Evolutionary conservation across 108 stramenopile species (phyloP).

Genomic region (Nannochloropsis salina): DNA sequence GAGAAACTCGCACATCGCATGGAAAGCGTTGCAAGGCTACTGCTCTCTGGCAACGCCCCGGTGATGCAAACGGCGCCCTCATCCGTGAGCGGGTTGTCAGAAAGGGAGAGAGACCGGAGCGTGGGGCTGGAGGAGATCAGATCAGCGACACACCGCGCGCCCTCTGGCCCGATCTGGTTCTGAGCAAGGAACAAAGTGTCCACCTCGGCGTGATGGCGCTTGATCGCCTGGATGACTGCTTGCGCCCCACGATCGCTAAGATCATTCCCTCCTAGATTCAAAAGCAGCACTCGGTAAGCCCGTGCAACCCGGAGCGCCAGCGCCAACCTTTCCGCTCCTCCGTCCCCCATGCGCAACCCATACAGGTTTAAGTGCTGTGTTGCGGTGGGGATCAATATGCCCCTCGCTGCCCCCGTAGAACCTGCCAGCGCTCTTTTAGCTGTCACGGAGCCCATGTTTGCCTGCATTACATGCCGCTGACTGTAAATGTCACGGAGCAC

Average conservation of each 20-base stretch:
- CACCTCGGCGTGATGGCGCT: background rate
- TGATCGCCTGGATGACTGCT: background rate
- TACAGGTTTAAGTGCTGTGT: background rate
- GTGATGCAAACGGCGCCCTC: slow-evolving; percentile 13
- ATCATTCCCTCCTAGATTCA: background rate
- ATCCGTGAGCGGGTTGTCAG: slow-evolving; percentile 7
- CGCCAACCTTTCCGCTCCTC: background rate
- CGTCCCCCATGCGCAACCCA: background rate
- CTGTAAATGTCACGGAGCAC: background rate
- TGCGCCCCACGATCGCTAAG: background rate
- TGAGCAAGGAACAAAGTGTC: background rate
- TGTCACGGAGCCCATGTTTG: no score
- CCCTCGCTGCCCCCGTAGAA: background rate
- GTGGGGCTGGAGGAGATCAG: background rate
- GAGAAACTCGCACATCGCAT: slow-evolving; percentile 15
- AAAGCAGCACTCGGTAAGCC: slow-evolving; percentile 19
- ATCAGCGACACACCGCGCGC: slow-evolving; percentile 16
- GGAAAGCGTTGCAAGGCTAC: background rate
- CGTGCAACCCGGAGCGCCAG: background rate
- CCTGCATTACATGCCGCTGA: no score
- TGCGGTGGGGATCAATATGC: background rate
- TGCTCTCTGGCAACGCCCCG: background rate
- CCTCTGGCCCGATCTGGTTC: background rate
- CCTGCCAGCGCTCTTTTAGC: background rate
- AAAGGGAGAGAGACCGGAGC: background rate